phyloP scores from a whole-genome alignment of 2,329 filamentous ascomycete genomes.

The Nemania diffusa region DNA sequence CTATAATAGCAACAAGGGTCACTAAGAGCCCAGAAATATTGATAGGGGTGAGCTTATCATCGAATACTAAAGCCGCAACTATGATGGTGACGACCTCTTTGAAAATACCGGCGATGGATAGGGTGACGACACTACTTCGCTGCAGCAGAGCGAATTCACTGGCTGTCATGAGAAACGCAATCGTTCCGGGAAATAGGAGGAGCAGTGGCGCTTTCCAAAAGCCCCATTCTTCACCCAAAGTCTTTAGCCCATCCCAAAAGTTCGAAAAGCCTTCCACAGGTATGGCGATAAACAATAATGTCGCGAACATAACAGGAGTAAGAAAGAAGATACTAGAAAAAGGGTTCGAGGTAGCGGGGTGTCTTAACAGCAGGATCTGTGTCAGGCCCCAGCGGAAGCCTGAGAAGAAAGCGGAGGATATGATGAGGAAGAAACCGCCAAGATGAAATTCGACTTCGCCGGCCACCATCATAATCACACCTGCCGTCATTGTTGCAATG shows the following conservation, averaged over 20 bases:
- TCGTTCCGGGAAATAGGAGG: constrained; percentile 86
- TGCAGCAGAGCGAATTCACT: constrained; percentile 95
- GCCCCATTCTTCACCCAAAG: constrained; percentile 75
- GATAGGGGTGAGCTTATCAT: constrained; percentile 86
- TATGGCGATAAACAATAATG: constrained; percentile 81
- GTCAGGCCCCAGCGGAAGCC: constrained; percentile 99
- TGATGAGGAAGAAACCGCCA: constrained; percentile 90
- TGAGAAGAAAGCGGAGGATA: constrained; percentile 92
- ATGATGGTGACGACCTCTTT: constrained; percentile 98
- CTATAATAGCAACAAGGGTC: constrained; percentile 85
- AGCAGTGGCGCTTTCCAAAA: constrained; percentile 73
- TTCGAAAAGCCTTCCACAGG: constrained; percentile 82
- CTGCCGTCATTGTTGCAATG: constrained; percentile 89
- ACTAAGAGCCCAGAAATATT: constrained; percentile 89
- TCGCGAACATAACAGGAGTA: constrained; percentile 95
- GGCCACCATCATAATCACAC: constrained; percentile 98
- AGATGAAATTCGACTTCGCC: constrained; percentile 91
- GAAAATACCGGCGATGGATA: constrained; percentile 97
- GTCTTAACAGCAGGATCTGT: constrained; percentile 91
- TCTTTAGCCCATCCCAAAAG: constrained; percentile 72
- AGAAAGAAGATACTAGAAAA: constrained; percentile 98
- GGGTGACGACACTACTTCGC: constrained; percentile 93
- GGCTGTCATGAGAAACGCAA: constrained; percentile 96
- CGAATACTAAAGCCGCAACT: constrained; percentile 86
- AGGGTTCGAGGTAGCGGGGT: constrained; percentile 94